Evolutionary conservation across 2,329 filamentous ascomycete genomes (phyloP).

Genomic region (Pochonia chlamydosporia): DNA sequence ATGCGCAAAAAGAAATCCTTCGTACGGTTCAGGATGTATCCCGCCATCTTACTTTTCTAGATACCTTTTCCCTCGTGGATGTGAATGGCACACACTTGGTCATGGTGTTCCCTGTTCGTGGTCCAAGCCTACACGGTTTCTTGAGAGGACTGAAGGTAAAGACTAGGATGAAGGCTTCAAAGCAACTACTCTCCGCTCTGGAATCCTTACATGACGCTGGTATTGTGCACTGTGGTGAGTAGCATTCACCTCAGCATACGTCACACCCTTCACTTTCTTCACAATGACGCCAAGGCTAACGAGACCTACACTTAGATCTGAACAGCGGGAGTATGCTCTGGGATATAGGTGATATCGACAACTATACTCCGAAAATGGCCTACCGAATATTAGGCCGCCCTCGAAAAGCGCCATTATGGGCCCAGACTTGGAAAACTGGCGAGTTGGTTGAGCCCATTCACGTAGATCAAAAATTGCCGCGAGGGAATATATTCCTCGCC

Average conservation of each 20-base stretch:
- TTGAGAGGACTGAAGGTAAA: not conserved
- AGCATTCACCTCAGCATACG: not conserved
- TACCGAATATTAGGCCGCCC: not conserved
- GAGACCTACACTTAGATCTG: not conserved
- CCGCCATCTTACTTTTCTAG: not conserved
- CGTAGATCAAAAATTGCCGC: not conserved
- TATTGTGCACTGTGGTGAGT: not conserved
- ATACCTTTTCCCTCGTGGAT: not conserved
- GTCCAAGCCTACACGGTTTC: not conserved
- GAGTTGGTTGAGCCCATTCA: not conserved
- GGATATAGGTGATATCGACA: not conserved
- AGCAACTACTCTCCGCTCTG: not conserved
- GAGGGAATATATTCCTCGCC: not conserved
- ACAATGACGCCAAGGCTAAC: not conserved
- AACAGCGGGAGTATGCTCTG: not conserved
- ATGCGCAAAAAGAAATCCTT: not conserved
- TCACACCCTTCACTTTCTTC: too few species aligned
- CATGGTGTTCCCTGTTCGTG: not conserved
- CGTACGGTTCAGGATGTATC: not conserved
- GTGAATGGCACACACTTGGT: not conserved
- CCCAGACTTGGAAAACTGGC: not conserved
- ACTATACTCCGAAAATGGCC: not conserved
- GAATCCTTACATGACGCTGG: constrained; percentile 1
- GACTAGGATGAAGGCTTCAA: not conserved
- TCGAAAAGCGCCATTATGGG: not conserved